Evolutionary conservation across 148 eudicot species (phyloP).

Genomic region (Gaultheria prostrata): DNA sequence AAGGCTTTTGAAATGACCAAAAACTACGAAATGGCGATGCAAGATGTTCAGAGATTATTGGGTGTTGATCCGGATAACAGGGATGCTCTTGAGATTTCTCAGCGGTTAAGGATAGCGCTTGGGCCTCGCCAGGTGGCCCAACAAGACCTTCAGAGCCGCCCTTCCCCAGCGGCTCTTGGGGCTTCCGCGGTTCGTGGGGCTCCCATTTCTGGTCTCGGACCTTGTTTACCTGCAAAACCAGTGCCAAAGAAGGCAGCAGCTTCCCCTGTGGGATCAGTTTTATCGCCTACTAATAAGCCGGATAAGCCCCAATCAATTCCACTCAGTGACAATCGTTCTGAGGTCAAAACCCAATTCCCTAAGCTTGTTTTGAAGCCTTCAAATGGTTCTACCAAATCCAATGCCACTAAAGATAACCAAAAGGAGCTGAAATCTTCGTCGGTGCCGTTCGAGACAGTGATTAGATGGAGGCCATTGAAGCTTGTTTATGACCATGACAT

Average conservation of each 20-base stretch:
- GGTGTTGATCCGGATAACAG: slow-evolving; percentile 59
- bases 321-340: slow-evolving; percentile 55
- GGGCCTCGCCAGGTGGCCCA: slow-evolving; percentile 71
- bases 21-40: slow-evolving; percentile 78
- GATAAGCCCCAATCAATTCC: slow-evolving; percentile 48
- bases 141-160: slow-evolving; percentile 82
- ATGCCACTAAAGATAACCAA: slow-evolving; percentile 36
- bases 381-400: slow-evolving; percentile 47
- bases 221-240: slow-evolving; percentile 82
- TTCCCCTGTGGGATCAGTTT: slow-evolving; percentile 31
- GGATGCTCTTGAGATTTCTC: slow-evolving; percentile 72
- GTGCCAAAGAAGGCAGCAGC: slow-evolving; percentile 54
- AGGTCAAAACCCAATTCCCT: slow-evolving; percentile 52
- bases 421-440: slow-evolving; percentile 31
- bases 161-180: slow-evolving; percentile 91
- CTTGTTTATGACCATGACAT: slow-evolving; percentile 94
- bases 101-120: slow-evolving; percentile 50
- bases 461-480: slow-evolving; percentile 75
- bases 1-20: slow-evolving; percentile 76
- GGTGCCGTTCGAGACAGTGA: slow-evolving; percentile 16
- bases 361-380: slow-evolving; percentile 67
- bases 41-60: slow-evolving; percentile 62
- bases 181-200: slow-evolving; percentile 94
- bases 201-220: slow-evolving; percentile 82
- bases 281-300: slow-evolving; percentile 30